Percentiles rank a stretch among this genome's conserved stretches.
Evolutionary conservation across 306 rosid genomes (phyloP).

Genomic region (Trichosanthes truncata): DNA sequence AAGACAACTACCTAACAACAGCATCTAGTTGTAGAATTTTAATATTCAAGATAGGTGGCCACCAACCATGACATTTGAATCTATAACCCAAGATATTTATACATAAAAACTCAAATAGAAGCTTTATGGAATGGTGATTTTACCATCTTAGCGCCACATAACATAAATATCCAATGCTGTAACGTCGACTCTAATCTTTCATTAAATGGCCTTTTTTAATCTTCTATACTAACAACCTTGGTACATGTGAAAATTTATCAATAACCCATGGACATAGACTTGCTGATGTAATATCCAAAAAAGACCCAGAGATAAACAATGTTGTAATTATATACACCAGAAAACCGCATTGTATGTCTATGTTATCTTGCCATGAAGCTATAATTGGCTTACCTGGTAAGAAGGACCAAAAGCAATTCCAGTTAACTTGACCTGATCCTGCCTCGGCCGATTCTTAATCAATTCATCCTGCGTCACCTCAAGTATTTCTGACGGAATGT

Average conservation of each 20-base stretch:
- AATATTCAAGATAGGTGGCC: neutral
- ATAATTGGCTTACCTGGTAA: slow-evolving; percentile 45
- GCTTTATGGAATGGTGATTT: neutral
- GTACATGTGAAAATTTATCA: neutral
- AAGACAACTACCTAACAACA: neutral
- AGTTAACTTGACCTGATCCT: slow-evolving; percentile 71
- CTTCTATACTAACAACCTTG: neutral
- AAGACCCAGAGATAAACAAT: neutral
- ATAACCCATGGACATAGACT: neutral
- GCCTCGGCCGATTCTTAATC: slow-evolving; percentile 87
- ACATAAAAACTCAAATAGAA: neutral
- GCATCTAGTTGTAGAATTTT: neutral
- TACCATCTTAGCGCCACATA: neutral
- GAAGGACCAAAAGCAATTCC: slow-evolving; percentile 93
- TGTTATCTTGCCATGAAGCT: neutral
- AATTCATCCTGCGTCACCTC: slow-evolving; percentile 95
- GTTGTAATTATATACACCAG: neutral
- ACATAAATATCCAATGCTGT: neutral
- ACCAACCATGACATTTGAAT: neutral
- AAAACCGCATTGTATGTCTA: neutral
- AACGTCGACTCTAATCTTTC: neutral
- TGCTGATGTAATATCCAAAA: neutral
- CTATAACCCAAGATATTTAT: neutral
- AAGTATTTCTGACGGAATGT: slow-evolving; percentile 57
- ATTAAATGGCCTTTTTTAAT: neutral